Conservation (phyloP, 352 stramenopile genomes). For the Saprolegnia parasitica region DNA sequence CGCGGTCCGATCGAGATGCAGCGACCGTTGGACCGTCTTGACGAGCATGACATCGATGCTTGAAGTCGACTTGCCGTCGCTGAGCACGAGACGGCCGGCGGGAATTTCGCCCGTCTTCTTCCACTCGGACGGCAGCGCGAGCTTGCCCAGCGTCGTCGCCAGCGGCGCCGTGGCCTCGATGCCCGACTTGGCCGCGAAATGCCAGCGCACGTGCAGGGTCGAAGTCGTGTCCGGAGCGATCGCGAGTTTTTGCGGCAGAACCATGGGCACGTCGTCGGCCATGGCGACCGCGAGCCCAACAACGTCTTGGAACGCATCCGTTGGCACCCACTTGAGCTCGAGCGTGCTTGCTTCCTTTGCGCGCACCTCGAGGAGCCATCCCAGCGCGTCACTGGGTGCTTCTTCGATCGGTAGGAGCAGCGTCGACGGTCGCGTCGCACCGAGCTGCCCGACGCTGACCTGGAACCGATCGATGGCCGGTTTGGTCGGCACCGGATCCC, state of each 20-base stretch:
- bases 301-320: slow-evolving; percentile 44
- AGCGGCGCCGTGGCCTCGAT: slow-evolving; percentile 6
- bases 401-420: slow-evolving; percentile 74
- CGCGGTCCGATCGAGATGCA: slow-evolving; percentile 60
- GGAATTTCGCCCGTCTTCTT: slow-evolving; percentile 13
- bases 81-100: slow-evolving; percentile 3
- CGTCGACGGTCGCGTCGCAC: slow-evolving; percentile 42
- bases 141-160: not conserved
- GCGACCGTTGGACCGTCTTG: slow-evolving; percentile 59
- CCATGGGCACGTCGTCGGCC: slow-evolving; percentile 35
- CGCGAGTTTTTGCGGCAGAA: slow-evolving; percentile 1
- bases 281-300: slow-evolving; percentile 47
- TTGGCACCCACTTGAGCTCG: slow-evolving; percentile 58
- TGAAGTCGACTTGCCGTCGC: slow-evolving; percentile 2
- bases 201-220: slow-evolving; percentile 16
- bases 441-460: slow-evolving; percentile 42
- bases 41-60: slow-evolving; percentile 55
- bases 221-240: not conserved
- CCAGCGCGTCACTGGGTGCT: slow-evolving; percentile 49
- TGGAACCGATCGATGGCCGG: slow-evolving; percentile 28
- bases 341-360: slow-evolving; percentile 33
- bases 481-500: slow-evolving; percentile 28
- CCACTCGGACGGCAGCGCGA: not conserved
- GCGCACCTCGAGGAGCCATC: slow-evolving; percentile 50
- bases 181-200: slow-evolving; percentile 7